A percentile compares a stretch with the other conserved stretches of the same genome.
Conservation (phyloP, 768 basidiomycete species). For the Rhizopogon vulgaris region DNA sequence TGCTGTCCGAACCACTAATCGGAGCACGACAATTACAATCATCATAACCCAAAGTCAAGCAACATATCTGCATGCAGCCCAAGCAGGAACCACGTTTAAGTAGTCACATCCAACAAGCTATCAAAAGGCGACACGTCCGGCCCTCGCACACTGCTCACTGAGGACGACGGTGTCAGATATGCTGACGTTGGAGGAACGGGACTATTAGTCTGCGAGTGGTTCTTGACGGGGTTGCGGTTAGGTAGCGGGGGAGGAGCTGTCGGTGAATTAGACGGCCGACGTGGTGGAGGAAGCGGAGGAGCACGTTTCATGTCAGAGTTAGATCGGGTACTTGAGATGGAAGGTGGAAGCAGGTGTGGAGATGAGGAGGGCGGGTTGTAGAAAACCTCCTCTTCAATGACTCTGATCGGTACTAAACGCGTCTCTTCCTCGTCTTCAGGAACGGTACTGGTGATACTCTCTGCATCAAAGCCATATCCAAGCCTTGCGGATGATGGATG, state of each 20-base stretch:
- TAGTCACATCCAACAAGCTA: constrained; percentile 45
- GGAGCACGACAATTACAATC: background rate
- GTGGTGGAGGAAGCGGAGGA: constrained; percentile 64
- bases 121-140: constrained; percentile 61
- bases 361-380: constrained; percentile 12
- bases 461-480: constrained; percentile 28
- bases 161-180: constrained; percentile 28
- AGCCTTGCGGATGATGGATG: background rate
- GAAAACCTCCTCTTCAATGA: constrained; percentile 18
- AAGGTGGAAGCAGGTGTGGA: constrained; percentile 7
- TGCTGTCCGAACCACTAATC: background rate
- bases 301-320: constrained; percentile 36
- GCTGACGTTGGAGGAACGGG: constrained; percentile 13
- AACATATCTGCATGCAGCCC: background rate
- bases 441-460: constrained; percentile 36
- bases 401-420: constrained; percentile 23
- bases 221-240: constrained; percentile 28
- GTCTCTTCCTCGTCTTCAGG: constrained; percentile 41
- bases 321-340: constrained; percentile 18
- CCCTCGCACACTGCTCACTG: constrained; percentile 25
- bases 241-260: constrained; percentile 40
- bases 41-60: background rate
- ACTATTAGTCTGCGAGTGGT: constrained; percentile 15
- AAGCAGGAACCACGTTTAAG: background rate
- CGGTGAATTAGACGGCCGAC: constrained; percentile 32